Base-by-base conservation (phyloP, 2,329 filamentous ascomycete species). In the Grosmannia serpens region DNA sequence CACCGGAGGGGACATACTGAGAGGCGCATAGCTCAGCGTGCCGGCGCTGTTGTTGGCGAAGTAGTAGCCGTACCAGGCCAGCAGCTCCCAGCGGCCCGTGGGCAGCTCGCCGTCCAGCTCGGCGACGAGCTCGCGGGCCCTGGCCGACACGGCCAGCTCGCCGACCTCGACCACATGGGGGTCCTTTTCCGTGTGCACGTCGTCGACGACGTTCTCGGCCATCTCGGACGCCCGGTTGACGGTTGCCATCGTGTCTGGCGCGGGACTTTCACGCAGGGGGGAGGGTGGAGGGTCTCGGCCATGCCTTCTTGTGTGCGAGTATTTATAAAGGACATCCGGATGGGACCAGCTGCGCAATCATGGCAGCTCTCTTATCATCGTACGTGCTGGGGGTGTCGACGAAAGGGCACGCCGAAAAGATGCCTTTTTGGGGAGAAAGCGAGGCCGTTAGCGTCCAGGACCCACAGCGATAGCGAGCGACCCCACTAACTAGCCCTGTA, bases 1-100 rank as follows among this genome's bases (percentile, higher is more conserved):
- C n/a, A n/a, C n/a, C 33, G 24, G 4, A 26, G 10, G 17, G 29
- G 2, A 56, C 54, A 22, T 38, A 56, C 54, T 56, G 11, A 56
- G n/a, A 49, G 54, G 54, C 11, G 54, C 54, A 50, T 56, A 56
- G 29, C 54, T 56, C 44, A 56, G 29, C 15, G 54, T 56, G n/a
- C 54, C 54, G 5, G 54, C 54, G 27, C 54, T 56, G 44, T 56
- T 56, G 41, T 56, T 56, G 44, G 54, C 54, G 50, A 56, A 56
- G 29, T 56, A 56, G 54, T 35, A 56, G 27, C 54, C 54, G 20
- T 56, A 56, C 54, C 54, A 56, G 44, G 54, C 7, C 54, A 8
- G 20, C 3, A 56, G 54, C n/a, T 56, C 54, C 54, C 54, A 56
- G 44, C 54, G 44, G 11, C 54, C 54, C 2, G 54, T 56, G 22